Evolutionary conservation across 1,139 yeast species (phyloP), one percentile per base, ranked within the genome.

Genomic region (Pneumocystis wakefieldiae): DNA sequence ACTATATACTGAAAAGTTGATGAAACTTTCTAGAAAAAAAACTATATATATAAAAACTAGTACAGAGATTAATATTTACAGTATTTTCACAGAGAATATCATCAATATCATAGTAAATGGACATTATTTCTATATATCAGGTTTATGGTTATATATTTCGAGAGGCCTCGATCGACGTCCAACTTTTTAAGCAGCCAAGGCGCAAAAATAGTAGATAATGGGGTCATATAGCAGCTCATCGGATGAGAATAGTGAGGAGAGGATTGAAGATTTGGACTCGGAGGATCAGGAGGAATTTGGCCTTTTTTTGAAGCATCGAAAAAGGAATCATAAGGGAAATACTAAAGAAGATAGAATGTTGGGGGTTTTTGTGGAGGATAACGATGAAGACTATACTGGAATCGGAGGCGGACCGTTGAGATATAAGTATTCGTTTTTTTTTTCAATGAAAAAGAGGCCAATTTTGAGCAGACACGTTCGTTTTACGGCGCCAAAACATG

Each of bases 281-380:
- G 55, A 48, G 14, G 55, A 48, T 24, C 55, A 48, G 29, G 55
- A 48, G 28, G 55, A 17, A 24, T 48, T 19, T 19, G 55, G 55
- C 3, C 32, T 48, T 12, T 48, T 48, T 48, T 48, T 48, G 28
- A 48, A 48, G n/a, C 55, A 55, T 35, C 63, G 48, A 8, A 61
- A 59, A 55, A 61, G 42, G n/a, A 10, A 12, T 35, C 14, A 57
- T 32, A 6, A 10, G 5, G 15, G 37, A 55, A 17, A 57, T 53
- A 37, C 48, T 12, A 65, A 64, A 59, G 67, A 66, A 42, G 38
- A 62, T 6, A 63, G 59, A 6, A 65, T 66, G 66, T 59, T 66
- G 7, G 68, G 68, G 10, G 57, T 66, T n/a, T 66, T 66, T 38
- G 67, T 63, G 2, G 66, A 63, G 7, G 69, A 67, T 17, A 65